These are phyloP conservation scores for Drosera capensis DNA, from an alignment of 148 eudicot species.

Conservation along the genomic window DNA sequence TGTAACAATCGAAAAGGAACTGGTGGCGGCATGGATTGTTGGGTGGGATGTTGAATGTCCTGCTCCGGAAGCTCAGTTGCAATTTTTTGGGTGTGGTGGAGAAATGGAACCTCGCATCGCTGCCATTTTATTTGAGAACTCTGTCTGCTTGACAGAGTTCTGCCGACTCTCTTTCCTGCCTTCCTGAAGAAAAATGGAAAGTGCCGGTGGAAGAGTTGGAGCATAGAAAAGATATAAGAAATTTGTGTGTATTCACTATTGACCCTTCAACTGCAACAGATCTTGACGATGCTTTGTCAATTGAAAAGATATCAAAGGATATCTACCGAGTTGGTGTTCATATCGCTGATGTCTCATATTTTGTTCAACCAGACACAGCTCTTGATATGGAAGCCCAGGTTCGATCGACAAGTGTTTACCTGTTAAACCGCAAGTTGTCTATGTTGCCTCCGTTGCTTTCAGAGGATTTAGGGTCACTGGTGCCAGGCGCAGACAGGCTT, in stretches of 20 bases:
- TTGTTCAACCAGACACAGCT: conserved; percentile 68
- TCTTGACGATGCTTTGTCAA: conserved; percentile 85
- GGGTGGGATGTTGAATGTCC: conserved; percentile 48
- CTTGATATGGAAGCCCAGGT: conserved; percentile 64
- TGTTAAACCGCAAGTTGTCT: conserved; percentile 45
- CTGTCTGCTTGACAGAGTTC: conserved; percentile 42
- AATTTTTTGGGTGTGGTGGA: conserved; percentile 62
- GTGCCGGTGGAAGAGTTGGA: conserved; percentile 37
- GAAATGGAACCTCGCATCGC: conserved; percentile 66
- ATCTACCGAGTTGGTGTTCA: conserved; percentile 70
- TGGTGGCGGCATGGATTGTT: conserved; percentile 57
- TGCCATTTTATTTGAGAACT: conserved; percentile 63
- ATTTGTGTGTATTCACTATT: conserved; percentile 66
- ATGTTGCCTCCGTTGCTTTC: conserved; percentile 80
- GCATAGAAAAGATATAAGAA: conserved; percentile 60
- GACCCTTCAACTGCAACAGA: conserved; percentile 88
- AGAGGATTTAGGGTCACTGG: conserved; percentile 72
- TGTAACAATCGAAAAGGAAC: conserved; percentile 49
- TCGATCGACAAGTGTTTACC: conserved; percentile 71
- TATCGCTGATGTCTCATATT: conserved; percentile 81
- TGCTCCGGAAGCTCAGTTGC: conserved; percentile 48
- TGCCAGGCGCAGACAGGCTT: conserved; percentile 84
- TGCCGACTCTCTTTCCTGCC: conserved; percentile 46
- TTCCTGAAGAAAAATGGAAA: conserved; percentile 51
- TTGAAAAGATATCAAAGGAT: conserved; percentile 46